Percentiles rank a stretch among this genome's conserved stretches.
Conservation (phyloP, 495 filamentous ascomycete genomes). For the Penicillium egyptiacum region DNA sequence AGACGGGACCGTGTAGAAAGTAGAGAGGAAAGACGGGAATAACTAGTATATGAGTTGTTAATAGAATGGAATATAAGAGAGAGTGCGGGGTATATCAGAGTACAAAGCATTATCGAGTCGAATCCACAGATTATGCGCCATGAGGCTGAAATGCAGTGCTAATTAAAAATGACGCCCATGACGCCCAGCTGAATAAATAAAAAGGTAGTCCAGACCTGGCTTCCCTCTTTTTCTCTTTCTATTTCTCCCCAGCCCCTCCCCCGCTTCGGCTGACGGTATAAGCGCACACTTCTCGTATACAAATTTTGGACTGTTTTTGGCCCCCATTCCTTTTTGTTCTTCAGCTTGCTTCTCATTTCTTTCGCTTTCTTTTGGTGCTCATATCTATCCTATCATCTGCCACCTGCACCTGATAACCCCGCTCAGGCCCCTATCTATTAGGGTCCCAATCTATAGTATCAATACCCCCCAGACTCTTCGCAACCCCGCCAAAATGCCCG, state of each 20-base stretch:
- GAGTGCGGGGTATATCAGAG: background rate
- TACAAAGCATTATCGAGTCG: background rate
- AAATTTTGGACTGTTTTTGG: background rate
- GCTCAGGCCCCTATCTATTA: constrained; percentile 13
- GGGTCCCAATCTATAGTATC: constrained; percentile 4
- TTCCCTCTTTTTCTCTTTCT: background rate
- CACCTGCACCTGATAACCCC: constrained; percentile 6
- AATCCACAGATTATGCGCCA: constrained; percentile 4
- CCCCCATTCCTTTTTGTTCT: background rate
- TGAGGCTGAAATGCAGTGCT: constrained; percentile 9
- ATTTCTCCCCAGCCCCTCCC: constrained; percentile 12
- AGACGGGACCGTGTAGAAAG: background rate
- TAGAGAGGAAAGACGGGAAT: background rate
- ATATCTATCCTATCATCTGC: background rate
- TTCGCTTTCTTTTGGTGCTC: background rate
- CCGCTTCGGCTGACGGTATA: constrained; percentile 5
- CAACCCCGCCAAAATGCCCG: constrained; percentile 24
- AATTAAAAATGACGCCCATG: constrained; percentile 6
- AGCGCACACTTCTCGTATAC: constrained; percentile 7
- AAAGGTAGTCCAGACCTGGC: background rate
- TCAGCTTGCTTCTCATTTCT: constrained; percentile 5
- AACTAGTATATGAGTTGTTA: background rate
- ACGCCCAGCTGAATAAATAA: constrained; percentile 15
- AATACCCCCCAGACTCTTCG: background rate
- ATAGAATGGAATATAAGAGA: background rate